Base-by-base conservation (phyloP, 768 basidiomycete genomes). In the Inosperma sp. region DNA sequence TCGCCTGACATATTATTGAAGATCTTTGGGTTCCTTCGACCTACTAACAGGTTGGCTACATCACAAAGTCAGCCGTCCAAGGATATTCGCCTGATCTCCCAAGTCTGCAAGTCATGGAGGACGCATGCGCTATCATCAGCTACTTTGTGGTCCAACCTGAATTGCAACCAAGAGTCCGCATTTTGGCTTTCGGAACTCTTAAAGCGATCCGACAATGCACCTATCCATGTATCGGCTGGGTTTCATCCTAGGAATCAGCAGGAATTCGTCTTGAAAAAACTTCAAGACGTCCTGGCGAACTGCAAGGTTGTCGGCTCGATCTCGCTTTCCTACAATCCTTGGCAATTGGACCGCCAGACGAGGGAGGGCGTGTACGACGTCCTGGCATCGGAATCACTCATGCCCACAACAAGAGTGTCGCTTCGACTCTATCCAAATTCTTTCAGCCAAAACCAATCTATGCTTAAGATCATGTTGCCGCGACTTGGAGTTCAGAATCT, bases 21-120 rank as follows among this genome's bases (percentile, higher is more conserved):
- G 6, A 48, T 48, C 7, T 37, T 48, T 37, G 35, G 34, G 23
- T 37, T 48, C 29, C 46, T 48, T 12, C 14, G 34, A 19, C 46
- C 46, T 12, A 5, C 45, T 25, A 3, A 16, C 34, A 19, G 25
- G 46, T n/a, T 8, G n/a, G n/a, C n/a, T 31, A 31, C 30, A n/a
- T 8, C n/a, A 8, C n/a, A n/a, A 31, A 31, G 30, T 1, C 46
- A 37, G 25, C 46, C 46, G 10, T 35, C 46, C 7, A 35, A 33
- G 10, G 46, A 48, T 22, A 16, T 48, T 4, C 46, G 46, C 16
- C 46, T 33, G 12, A 26, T 37, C 6, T 1, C 46, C 5, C 34
- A 48, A 27, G 46, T 48, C 8, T 48, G 46, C n/a, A 35, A 9
- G 12, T 2, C 2, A 1, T 48, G 46, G 46, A 33, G 46, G 23